A percentile compares a stretch with the other conserved stretches of the same genome.
Conservation (phyloP, 257 asterid species). For the Solanum lycopersicoides region DNA sequence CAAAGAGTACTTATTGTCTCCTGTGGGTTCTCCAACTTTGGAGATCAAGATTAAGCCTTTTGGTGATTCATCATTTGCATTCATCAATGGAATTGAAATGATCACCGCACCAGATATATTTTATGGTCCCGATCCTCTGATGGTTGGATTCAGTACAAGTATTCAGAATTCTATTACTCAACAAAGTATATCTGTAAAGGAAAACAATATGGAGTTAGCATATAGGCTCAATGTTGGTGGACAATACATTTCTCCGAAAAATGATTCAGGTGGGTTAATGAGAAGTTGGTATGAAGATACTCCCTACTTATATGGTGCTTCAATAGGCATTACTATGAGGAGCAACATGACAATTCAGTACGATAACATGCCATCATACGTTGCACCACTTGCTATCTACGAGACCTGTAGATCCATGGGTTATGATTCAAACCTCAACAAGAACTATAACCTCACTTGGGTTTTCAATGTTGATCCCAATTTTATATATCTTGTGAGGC, state of each 20-base stretch:
- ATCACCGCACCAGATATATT: conserved; percentile 42
- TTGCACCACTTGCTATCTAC: conserved; percentile 69
- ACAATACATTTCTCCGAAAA: conserved; percentile 35
- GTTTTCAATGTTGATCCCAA: conserved; percentile 55
- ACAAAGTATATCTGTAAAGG: conserved; percentile 21
- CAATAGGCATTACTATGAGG: conserved; percentile 23
- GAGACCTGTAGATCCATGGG: conserved; percentile 55
- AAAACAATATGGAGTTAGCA: conserved; percentile 44
- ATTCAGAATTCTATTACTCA: conserved; percentile 1
- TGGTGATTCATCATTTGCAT: conserved; percentile 44
- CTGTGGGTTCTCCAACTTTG: conserved; percentile 19
- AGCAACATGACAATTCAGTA: conserved; percentile 26
- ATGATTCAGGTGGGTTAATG: conserved; percentile 64
- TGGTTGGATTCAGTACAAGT: conserved; percentile 18
- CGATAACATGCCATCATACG: conserved; percentile 27
- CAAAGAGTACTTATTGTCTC: conserved; percentile 58
- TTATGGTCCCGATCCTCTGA: conserved; percentile 23
- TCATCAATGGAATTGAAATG: conserved; percentile 76
- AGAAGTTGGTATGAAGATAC: conserved; percentile 86
- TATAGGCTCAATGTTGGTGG: conserved; percentile 80
- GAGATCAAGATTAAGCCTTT: conserved; percentile 52
- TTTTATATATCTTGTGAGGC: conserved; percentile 59
- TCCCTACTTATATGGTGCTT: conserved; percentile 42
- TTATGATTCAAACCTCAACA: conserved; percentile 28
- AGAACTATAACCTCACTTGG: conserved; percentile 59